These are phyloP conservation scores for Chlorella sp. DNA, from an alignment of 139 green algal species.

Conservation along the genomic window DNA sequence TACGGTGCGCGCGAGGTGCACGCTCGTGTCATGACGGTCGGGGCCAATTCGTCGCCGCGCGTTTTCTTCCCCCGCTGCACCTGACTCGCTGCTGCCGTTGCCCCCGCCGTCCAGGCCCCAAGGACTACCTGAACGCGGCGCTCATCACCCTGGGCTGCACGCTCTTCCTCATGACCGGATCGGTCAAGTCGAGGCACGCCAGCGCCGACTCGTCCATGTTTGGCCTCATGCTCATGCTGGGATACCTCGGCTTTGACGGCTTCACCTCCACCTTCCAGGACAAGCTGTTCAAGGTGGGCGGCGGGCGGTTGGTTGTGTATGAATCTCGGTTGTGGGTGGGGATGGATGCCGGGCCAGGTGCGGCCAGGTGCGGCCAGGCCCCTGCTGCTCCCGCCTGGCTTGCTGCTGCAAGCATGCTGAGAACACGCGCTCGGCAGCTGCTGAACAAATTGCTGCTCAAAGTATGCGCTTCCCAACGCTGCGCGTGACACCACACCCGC, in stretches of 20 bases:
- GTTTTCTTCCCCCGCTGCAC: no score
- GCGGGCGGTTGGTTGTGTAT: not conserved
- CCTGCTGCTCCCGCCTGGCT: no score
- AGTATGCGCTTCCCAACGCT: no score
- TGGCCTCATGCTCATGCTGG: constrained; percentile 90
- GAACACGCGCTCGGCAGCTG: no score
- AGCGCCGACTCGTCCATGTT: constrained; percentile 37
- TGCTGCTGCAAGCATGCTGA: no score
- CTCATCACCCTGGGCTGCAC: constrained; percentile 89
- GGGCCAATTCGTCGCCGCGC: no score
- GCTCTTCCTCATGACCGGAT: constrained; percentile 78
- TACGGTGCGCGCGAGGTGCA: constrained; percentile 62
- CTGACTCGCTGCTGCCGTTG: no score
- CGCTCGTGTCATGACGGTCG: not conserved
- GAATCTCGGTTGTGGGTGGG: no score
- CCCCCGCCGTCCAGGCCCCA: constrained; percentile 32
- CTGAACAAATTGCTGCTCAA: no score
- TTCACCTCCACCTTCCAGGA: constrained; percentile 99
- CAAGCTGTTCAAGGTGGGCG: constrained; percentile 83
- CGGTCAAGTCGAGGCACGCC: constrained; percentile 33
- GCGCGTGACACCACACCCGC: no score
- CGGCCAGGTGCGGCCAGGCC: no score
- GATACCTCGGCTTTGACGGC: constrained; percentile 95
- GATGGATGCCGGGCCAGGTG: no score
- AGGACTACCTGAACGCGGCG: constrained; percentile 84